Percentiles rank a stretch among this genome's conserved stretches.
Conservation (phyloP, 148 eudicot species). For the Camellia sinensis region DNA sequence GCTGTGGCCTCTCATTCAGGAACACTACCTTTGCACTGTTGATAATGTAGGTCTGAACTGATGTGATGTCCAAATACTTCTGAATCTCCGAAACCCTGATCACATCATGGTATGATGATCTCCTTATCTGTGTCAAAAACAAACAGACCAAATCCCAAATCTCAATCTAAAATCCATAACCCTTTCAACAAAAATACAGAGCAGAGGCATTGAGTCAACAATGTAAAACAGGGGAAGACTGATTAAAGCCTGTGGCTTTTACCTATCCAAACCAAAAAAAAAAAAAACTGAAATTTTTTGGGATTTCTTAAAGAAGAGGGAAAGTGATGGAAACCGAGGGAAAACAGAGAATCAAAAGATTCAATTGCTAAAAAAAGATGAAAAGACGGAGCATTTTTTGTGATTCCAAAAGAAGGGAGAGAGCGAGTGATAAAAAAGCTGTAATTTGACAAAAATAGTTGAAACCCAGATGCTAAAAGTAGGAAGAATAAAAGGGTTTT, state of each 20-base stretch:
- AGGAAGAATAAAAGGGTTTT: not conserved
- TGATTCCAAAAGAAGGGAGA: not conserved
- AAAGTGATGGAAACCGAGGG: not conserved
- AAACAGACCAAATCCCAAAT: not conserved
- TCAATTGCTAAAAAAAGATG: not conserved
- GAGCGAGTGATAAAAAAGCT: too few relatives aligned
- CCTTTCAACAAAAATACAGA: not conserved
- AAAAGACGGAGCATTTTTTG: not conserved
- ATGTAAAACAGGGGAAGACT: not conserved
- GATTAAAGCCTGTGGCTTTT: not conserved
- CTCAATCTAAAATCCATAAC: not conserved
- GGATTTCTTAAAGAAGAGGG: not conserved
- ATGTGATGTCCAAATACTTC: conserved; percentile 67
- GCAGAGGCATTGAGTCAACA: not conserved
- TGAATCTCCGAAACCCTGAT: conserved; percentile 84
- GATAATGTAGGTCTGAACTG: conserved; percentile 84
- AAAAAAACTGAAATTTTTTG: not conserved
- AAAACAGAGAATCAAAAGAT: conserved; percentile 1
- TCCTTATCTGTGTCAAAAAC: conserved; percentile 53
- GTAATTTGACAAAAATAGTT: not conserved
- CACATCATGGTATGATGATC: conserved; percentile 96
- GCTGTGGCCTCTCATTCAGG: conserved; percentile 86
- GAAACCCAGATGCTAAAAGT: conserved; percentile 10
- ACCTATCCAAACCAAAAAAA: too few relatives aligned
- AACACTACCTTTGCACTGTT: conserved; percentile 90